Percentiles rank a stretch among this genome's conserved stretches.
Conservation (phyloP, 1,139 yeast species). For the Kodamaea plutei region DNA sequence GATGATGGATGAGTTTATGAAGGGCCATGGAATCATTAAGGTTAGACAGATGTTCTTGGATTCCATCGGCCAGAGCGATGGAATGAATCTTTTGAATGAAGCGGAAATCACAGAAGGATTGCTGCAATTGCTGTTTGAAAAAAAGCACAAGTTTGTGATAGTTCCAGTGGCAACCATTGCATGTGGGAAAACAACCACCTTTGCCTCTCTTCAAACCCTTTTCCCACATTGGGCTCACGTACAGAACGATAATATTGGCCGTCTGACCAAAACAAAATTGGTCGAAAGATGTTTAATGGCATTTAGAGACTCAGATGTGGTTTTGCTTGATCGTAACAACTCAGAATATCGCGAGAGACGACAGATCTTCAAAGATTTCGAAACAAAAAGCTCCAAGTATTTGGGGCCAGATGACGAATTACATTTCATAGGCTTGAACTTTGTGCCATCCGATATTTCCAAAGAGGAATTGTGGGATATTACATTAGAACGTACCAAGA, state of each 20-base stretch:
- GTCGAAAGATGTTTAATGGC: constrained; percentile 42
- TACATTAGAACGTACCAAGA: constrained; percentile 56
- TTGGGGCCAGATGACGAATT: constrained; percentile 19
- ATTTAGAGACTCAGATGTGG: constrained; percentile 39
- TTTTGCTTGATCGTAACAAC: constrained; percentile 81
- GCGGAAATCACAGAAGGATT: constrained; percentile 12
- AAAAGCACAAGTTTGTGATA: constrained; percentile 48
- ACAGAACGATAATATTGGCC: constrained; percentile 77
- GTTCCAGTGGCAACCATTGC: constrained; percentile 90
- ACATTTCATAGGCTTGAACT: constrained; percentile 64
- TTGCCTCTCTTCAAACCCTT: constrained; percentile 53
- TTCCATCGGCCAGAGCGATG: constrained; percentile 28
- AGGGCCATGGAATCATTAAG: constrained; percentile 72
- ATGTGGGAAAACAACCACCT: constrained; percentile 90
- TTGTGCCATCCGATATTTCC: constrained; percentile 35
- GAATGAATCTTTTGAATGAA: constrained; percentile 27
- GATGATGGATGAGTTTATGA: constrained; percentile 41
- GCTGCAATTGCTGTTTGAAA: constrained; percentile 4
- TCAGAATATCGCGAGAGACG: constrained; percentile 67
- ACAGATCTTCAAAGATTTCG: constrained; percentile 58
- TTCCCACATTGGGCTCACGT: constrained; percentile 68
- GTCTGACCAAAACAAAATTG: constrained; percentile 47
- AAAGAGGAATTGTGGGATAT: constrained; percentile 40
- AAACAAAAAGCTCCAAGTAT: constrained; percentile 31
- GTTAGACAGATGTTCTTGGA: constrained; percentile 60